Conservation (phyloP, 345 rosid species). For the Ceriops zippeliana region DNA sequence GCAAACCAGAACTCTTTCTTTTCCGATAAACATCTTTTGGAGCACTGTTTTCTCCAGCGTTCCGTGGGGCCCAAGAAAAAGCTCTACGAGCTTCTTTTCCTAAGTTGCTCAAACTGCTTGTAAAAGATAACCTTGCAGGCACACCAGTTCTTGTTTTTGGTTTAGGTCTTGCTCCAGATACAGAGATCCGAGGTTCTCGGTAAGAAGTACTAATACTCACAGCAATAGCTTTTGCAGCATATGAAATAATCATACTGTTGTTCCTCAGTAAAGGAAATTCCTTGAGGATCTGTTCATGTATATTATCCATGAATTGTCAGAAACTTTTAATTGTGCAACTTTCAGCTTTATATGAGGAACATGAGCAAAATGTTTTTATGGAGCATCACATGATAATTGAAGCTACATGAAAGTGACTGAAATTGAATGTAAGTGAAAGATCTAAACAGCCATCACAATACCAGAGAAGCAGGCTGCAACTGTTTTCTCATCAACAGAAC, state of each 20-base stretch:
- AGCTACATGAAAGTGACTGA: constrained; percentile 3
- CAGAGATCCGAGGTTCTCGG: constrained; percentile 76
- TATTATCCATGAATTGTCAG: constrained; percentile 5
- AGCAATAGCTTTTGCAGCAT: constrained; percentile 89
- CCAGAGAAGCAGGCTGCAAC: constrained; percentile 83
- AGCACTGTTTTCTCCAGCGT: constrained; percentile 65
- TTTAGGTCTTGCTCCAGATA: constrained; percentile 64
- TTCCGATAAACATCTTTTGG: constrained; percentile 81
- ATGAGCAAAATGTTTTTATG: constrained; percentile 2
- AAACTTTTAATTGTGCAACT: background rate
- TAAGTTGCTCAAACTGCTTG: constrained; percentile 82
- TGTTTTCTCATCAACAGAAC: constrained; percentile 97
- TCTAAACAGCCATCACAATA: constrained; percentile 20
- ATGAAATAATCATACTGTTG: constrained; percentile 57
- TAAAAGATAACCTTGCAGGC: constrained; percentile 63
- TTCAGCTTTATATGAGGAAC: constrained; percentile 6
- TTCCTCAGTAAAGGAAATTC: constrained; percentile 87
- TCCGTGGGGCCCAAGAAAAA: constrained; percentile 94
- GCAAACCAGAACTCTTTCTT: constrained; percentile 78
- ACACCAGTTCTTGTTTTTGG: constrained; percentile 57
- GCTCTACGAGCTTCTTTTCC: constrained; percentile 96
- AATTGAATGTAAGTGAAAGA: background rate
- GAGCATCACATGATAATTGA: background rate
- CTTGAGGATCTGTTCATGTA: constrained; percentile 67
- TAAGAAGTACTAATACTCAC: constrained; percentile 63